phyloP scores from a whole-genome alignment of 1,284 basidiomycete species.

The Tylopilus microsporus region DNA sequence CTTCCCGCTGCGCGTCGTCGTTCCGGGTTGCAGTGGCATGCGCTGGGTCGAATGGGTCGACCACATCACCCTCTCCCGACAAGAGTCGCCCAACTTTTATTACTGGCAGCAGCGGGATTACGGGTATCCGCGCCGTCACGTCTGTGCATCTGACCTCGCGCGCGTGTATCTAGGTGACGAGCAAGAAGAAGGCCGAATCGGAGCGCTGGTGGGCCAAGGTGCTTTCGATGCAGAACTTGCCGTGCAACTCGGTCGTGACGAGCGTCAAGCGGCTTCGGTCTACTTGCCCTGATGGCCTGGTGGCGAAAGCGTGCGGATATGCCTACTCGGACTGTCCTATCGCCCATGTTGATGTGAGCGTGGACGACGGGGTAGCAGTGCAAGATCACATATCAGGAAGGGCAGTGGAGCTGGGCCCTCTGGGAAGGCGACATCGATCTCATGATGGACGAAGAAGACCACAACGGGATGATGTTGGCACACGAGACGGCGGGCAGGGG shows the following conservation, averaged over 20 bases:
- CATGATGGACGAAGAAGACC: conserved; percentile 21
- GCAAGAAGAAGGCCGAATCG: conserved; percentile 39
- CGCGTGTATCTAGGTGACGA: conserved; percentile 38
- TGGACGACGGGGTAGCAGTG: conserved; percentile 53
- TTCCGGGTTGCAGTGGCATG: conserved; percentile 67
- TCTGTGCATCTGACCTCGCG: conserved; percentile 1
- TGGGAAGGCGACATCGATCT: conserved; percentile 40
- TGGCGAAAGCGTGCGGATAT: conserved; percentile 53
- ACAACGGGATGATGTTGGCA: conserved; percentile 2
- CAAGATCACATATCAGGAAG: conserved; percentile 56
- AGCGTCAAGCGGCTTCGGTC: conserved; percentile 33
- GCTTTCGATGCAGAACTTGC: conserved; percentile 56
- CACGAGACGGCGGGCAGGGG: conserved; percentile 15
- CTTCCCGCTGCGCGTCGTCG: conserved; percentile 63
- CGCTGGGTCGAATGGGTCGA: conserved; percentile 80
- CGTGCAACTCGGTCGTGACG: conserved; percentile 60
- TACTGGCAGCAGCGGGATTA: conserved; percentile 56
- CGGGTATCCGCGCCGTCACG: conserved; percentile 31
- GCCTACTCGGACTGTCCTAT: conserved; percentile 53
- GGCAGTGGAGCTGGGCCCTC: conserved; percentile 66
- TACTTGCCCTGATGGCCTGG: conserved; percentile 17
- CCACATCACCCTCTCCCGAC: conserved; percentile 46
- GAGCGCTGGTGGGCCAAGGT: conserved; percentile 44
- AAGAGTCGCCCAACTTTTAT: conserved; percentile 63
- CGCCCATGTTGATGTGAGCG: conserved; percentile 46